These are phyloP conservation scores for Candida odintsovae DNA, from an alignment of 805 yeast genomes.

Conservation along the genomic window DNA sequence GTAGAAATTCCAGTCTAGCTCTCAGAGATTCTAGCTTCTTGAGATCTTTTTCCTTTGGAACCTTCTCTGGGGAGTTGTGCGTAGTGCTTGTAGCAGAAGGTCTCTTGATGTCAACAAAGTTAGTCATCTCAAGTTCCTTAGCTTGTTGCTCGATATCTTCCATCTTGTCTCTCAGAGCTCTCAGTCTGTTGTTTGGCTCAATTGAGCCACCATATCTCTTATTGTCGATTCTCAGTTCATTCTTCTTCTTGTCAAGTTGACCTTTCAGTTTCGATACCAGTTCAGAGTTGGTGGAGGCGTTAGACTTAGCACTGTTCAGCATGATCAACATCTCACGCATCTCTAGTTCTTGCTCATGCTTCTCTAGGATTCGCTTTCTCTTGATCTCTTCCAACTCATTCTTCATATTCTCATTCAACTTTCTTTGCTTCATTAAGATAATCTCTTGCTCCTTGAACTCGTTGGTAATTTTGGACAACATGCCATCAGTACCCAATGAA, in stretches of 20 bases:
- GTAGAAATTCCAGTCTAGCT: slow-evolving; percentile 53
- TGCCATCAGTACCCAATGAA: slow-evolving; percentile 71
- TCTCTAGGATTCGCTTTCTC: slow-evolving; percentile 49
- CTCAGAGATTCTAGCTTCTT: slow-evolving; percentile 50
- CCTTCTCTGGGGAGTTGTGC: slow-evolving; percentile 25
- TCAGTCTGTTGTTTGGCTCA: slow-evolving; percentile 72
- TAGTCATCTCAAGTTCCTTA: slow-evolving; percentile 77
- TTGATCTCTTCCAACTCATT: slow-evolving; percentile 59
- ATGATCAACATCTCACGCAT: slow-evolving; percentile 66
- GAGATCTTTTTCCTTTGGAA: slow-evolving; percentile 43
- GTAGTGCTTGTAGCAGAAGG: slow-evolving; percentile 13
- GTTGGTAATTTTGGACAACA: slow-evolving; percentile 51
- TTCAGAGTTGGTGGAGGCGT: slow-evolving; percentile 27
- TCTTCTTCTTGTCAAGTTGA: slow-evolving; percentile 33
- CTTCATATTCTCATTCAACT: slow-evolving; percentile 55
- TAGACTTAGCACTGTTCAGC: slow-evolving; percentile 42
- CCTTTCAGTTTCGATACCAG: slow-evolving; percentile 34
- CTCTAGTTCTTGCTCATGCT: slow-evolving; percentile 71
- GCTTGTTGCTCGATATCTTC: slow-evolving; percentile 82
- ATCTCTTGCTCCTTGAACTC: slow-evolving; percentile 61
- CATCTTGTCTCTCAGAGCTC: slow-evolving; percentile 77
- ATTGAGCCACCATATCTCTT: slow-evolving; percentile 44
- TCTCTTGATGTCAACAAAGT: slow-evolving; percentile 50
- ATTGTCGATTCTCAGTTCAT: slow-evolving; percentile 37
- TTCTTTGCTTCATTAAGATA: slow-evolving; percentile 51